Evolutionary conservation across 129 eudicot genomes (phyloP), one percentile per base, ranked within the genome.

Genomic region (Flaveria ramosissima): DNA sequence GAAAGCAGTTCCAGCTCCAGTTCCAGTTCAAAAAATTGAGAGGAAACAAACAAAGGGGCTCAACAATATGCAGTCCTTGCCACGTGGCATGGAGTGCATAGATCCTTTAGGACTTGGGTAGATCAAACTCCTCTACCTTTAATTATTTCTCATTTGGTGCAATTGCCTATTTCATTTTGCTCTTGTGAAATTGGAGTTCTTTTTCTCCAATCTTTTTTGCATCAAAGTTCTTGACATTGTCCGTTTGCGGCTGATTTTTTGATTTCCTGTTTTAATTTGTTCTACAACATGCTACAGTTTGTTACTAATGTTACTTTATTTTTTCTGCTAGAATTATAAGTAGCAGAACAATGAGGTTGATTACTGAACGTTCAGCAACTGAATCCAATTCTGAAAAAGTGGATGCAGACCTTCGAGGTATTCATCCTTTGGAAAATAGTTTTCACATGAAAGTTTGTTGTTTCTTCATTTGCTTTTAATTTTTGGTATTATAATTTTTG

Each of bases 81-180:
- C 98, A 65, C 95, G 92, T 47, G 98, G 98, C 71, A 86, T 93
- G 84, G 98, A 93, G 76, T 90, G 95, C 75, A 83, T 93, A 57
- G 98, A 93, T 86, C 98, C 98, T 70, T 77, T 93, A 47, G 96
- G 96, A 82, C 77, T 90, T 68, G 98, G 98, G 98, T 93, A 86
- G 62, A 30, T 9, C 16, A 71, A 75, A 76, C 23, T 26, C 11
- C 61, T 70, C 60, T 46, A 46, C 42, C 68, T 57, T 20, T 14
- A 45, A 39, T 45, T 53, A 43, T 59, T n/a, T 77, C 57, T 3
- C 42, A 3, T 47, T 12, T 65, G 21, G 63, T 47, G 50, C 16
- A 47, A 36, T 27, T 12, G 67, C 15, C 67, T 39, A 12, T 60
- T n/a, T 24, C 42, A 17, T 3, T 30, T 30, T 30, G 36, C 36